phyloP scores from a whole-genome alignment of 2,329 filamentous ascomycete species.

The Monilinia vaccinii-corymbosi region DNA sequence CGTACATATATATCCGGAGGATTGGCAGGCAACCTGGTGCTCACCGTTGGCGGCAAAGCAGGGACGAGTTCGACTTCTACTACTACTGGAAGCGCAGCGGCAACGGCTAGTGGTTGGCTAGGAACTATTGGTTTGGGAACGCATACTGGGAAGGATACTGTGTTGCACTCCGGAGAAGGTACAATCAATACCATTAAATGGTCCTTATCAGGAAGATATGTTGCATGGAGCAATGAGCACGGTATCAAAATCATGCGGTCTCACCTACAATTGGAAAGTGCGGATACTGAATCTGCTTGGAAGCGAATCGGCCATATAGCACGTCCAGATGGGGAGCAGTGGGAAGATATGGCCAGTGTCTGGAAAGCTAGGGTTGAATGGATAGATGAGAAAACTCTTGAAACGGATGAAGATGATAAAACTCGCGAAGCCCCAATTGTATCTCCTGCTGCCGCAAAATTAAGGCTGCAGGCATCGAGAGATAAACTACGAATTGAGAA shows the following conservation, averaged over 20 bases:
- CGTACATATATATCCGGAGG: constrained; percentile 86
- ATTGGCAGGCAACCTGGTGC: constrained; percentile 73
- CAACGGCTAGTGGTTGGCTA: constrained; percentile 82
- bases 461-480: constrained; percentile 41
- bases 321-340: constrained; percentile 73
- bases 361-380: constrained; percentile 92
- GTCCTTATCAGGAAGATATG: constrained; percentile 86
- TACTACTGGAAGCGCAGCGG: constrained; percentile 72
- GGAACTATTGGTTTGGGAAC: constrained; percentile 74
- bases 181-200: constrained; percentile 87
- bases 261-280: constrained; percentile 68
- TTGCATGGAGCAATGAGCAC: constrained; percentile 92
- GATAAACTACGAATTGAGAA: constrained; percentile 55
- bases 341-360: constrained; percentile 93
- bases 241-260: constrained; percentile 97
- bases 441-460: constrained; percentile 39
- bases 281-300: constrained; percentile 79
- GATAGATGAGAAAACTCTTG: constrained; percentile 79
- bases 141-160: constrained; percentile 72
- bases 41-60: constrained; percentile 71
- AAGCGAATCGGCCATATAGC: constrained; percentile 90
- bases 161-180: constrained; percentile 88
- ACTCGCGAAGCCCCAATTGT: constrained; percentile 23
- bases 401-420: constrained; percentile 53
- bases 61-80: constrained; percentile 78